phyloP scores from a whole-genome alignment of 176 grass and related monocot species.

The Bothriochloa decipiens region DNA sequence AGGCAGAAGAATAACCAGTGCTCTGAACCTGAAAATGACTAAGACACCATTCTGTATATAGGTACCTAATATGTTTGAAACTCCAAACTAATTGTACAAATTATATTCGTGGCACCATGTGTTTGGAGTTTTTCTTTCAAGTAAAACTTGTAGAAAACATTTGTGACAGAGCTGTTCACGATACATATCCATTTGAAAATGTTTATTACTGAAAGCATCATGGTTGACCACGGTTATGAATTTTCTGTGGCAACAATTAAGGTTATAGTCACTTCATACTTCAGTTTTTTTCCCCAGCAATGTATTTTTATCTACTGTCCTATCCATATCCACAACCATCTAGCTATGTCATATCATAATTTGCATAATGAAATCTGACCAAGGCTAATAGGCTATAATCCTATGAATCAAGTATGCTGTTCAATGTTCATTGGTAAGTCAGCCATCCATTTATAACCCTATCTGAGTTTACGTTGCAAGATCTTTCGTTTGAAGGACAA shows the following conservation, averaged over 20 bases:
- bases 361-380: background rate
- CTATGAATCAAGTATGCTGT: background rate
- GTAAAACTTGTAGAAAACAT: background rate
- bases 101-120: background rate
- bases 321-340: background rate
- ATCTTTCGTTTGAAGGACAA: background rate
- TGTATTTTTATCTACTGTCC: background rate
- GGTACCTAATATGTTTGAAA: background rate
- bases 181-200: background rate
- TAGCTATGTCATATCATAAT: background rate
- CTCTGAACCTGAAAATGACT: background rate
- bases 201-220: background rate
- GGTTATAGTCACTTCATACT: background rate
- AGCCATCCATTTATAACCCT: background rate
- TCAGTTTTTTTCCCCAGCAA: background rate
- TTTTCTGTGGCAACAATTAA: background rate
- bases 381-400: background rate
- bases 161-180: background rate
- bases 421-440: background rate
- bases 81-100: too few species aligned
- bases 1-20: background rate
- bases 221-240: background rate
- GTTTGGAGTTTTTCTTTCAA: background rate
- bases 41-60: background rate
- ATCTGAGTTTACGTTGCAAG: background rate